phyloP scores from a whole-genome alignment of 805 yeast species.

The Zygotorulaspora danielsina region DNA sequence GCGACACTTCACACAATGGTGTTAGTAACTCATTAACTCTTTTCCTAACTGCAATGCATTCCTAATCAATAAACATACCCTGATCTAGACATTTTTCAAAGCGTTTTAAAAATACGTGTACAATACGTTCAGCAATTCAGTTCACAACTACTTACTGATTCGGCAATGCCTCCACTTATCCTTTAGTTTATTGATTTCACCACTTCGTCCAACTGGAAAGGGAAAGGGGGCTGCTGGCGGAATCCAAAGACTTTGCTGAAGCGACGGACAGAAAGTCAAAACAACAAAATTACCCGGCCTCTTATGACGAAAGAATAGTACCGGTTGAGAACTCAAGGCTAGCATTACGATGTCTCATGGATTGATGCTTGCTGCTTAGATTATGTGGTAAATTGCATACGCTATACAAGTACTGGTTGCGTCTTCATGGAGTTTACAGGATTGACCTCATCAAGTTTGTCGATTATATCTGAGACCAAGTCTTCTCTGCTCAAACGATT shows the following conservation, averaged over 20 bases:
- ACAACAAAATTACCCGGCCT: not conserved
- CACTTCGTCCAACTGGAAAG: not conserved
- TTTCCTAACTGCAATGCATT: too few species aligned
- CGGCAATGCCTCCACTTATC: too few species aligned
- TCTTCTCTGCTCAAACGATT: conserved; percentile 7
- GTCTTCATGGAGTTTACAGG: too few species aligned
- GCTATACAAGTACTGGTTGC: too few species aligned
- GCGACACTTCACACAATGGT: conserved; percentile 53
- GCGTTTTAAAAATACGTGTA: conserved; percentile 3
- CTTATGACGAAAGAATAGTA: too few species aligned
- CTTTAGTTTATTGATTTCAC: too few species aligned
- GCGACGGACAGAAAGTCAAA: not conserved
- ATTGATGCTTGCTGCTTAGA: too few species aligned
- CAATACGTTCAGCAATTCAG: not conserved
- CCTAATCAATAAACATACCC: conserved; percentile 36
- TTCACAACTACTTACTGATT: not conserved
- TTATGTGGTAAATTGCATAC: too few species aligned
- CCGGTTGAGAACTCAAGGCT: too few species aligned
- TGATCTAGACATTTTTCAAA: conserved; percentile 34
- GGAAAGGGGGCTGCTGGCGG: conserved; percentile 9
- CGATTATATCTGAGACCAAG: conserved; percentile 10
- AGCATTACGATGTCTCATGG: too few species aligned
- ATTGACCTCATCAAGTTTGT: conserved; percentile 10
- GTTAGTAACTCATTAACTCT: conserved; percentile 1
- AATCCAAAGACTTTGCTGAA: not conserved